A percentile compares a stretch with the other conserved stretches of the same genome.
These are phyloP conservation scores for Acacia crassicarpa DNA, from an alignment of 306 rosid genomes.

Conservation along the genomic window DNA sequence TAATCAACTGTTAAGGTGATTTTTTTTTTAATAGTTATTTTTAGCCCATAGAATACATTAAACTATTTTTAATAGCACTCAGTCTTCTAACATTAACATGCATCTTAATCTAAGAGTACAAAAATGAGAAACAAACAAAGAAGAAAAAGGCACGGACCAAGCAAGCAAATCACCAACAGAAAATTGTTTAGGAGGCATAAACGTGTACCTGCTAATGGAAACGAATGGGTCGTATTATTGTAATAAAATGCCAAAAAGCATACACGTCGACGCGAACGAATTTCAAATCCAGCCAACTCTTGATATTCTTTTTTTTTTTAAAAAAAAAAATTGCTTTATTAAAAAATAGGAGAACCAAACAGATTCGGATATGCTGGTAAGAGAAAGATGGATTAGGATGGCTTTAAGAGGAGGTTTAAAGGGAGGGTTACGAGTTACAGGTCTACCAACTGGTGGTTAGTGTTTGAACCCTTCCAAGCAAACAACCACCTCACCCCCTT, in stretches of 20 bases:
- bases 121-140: neutral
- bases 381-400: constrained; percentile 31
- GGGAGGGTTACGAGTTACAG: constrained; percentile 49
- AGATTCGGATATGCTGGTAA: neutral
- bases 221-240: constrained; percentile 15
- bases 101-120: too few relatives aligned
- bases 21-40: too few relatives aligned
- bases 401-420: constrained; percentile 58
- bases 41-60: too few relatives aligned
- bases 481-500: constrained; percentile 45
- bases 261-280: constrained; percentile 38
- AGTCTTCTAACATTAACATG: too few relatives aligned
- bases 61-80: too few relatives aligned
- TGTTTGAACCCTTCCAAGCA: constrained; percentile 70
- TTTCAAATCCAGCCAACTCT: constrained; percentile 38
- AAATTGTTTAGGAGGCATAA: neutral
- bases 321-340: neutral
- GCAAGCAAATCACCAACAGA: constrained; percentile 12
- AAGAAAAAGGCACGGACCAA: neutral
- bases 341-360: neutral
- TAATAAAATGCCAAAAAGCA: constrained; percentile 31
- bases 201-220: neutral
- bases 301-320: constrained; percentile 5
- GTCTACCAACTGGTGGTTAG: constrained; percentile 92
- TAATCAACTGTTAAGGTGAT: too few relatives aligned